phyloP scores from a whole-genome alignment of 441 rosid species.

The Erodium texanum region DNA sequence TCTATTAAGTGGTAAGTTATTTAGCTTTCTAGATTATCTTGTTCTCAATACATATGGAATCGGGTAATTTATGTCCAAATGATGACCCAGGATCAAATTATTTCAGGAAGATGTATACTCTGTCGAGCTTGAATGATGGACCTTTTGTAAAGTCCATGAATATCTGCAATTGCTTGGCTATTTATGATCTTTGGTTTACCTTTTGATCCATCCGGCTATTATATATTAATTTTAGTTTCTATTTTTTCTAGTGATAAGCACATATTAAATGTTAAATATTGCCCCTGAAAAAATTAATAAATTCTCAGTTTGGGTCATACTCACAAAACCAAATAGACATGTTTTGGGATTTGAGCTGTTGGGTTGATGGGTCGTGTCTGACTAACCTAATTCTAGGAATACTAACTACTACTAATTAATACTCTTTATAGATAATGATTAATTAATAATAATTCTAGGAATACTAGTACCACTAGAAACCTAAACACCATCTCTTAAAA shows the following conservation, averaged over 20 bases:
- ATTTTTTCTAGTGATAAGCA: too few relatives aligned
- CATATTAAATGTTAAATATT: not conserved
- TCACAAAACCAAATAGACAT: not conserved
- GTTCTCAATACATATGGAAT: not conserved
- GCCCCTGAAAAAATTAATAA: not conserved
- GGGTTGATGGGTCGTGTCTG: not conserved
- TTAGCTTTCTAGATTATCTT: not conserved
- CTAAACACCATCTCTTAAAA: too few relatives aligned
- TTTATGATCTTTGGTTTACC: not conserved
- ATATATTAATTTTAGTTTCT: too few relatives aligned
- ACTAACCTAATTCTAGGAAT: too few relatives aligned
- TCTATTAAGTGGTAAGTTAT: constrained; percentile 42
- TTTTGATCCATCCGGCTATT: not conserved
- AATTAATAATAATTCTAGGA: too few relatives aligned
- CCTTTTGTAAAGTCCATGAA: not conserved
- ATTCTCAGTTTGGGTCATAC: not conserved
- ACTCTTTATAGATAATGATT: too few relatives aligned
- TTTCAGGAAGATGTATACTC: not conserved
- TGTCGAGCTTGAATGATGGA: not conserved
- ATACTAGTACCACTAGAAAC: too few relatives aligned
- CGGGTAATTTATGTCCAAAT: not conserved
- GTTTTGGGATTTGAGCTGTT: not conserved
- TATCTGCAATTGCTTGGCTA: not conserved
- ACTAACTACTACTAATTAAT: too few relatives aligned
- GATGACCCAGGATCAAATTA: not conserved